Percentiles rank a stretch among this genome's conserved stretches.
Evolutionary conservation across 208 protist species (phyloP).

Genomic region (Trypanosoma conorhini): DNA sequence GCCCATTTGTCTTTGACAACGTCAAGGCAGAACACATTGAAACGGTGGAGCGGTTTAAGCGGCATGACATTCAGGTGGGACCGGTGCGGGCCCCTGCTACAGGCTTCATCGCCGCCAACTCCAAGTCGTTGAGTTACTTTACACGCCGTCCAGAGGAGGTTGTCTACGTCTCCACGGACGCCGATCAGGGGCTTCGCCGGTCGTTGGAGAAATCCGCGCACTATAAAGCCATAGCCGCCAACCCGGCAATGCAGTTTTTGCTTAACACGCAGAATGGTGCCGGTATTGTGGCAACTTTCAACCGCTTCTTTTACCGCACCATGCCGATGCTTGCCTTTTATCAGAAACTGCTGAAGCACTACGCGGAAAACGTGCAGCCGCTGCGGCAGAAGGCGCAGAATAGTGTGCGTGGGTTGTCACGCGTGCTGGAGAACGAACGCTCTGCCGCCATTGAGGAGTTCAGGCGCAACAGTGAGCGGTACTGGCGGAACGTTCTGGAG

Average conservation of each 20-base stretch:
- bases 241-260: conserved; percentile 53
- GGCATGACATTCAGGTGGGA: conserved; percentile 72
- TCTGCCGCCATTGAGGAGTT: conserved; percentile 82
- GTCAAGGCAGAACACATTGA: conserved; percentile 69
- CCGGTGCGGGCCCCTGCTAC: conserved; percentile 49
- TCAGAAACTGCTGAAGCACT: conserved; percentile 48
- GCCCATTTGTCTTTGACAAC: conserved; percentile 80
- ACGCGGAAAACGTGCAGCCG: conserved; percentile 33
- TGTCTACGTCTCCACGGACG: conserved; percentile 60
- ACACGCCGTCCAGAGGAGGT: conserved; percentile 51
- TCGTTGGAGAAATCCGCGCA: conserved; percentile 45
- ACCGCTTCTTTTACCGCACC: conserved; percentile 78
- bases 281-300: conserved; percentile 63
- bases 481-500: conserved; percentile 85
- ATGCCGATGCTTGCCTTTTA: conserved; percentile 82
- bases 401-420: conserved; percentile 43
- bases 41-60: conserved; percentile 62
- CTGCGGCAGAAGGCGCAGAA: conserved; percentile 48
- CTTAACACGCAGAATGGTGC: conserved; percentile 32
- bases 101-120: conserved; percentile 67
- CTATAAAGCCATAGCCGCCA: conserved; percentile 55
- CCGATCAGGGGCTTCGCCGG: conserved; percentile 50
- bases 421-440: conserved; percentile 58
- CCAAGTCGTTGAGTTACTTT: conserved; percentile 70
- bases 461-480: conserved; percentile 83